Evolutionary conservation across 2,329 filamentous ascomycete genomes (phyloP).

Genomic region (Hypoxylon sp.): DNA sequence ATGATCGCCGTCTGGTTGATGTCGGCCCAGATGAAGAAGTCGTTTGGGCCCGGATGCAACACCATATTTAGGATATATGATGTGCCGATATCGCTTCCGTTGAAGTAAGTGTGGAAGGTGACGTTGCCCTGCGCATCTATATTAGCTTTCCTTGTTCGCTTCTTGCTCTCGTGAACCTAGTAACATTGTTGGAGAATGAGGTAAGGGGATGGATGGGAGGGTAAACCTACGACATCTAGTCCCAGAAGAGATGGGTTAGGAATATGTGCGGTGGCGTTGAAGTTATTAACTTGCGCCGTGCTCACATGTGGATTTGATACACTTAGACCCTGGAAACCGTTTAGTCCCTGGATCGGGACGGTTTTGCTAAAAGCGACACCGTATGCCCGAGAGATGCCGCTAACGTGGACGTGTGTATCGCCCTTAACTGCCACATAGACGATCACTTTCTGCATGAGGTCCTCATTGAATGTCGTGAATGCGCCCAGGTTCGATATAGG

Average conservation of each 20-base stretch:
- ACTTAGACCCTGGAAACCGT: constrained; percentile 69
- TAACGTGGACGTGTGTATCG: constrained; percentile 66
- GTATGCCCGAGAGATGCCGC: constrained; percentile 65
- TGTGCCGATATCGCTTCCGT: constrained; percentile 67
- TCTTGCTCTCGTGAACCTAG: background rate
- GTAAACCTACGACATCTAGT: constrained; percentile 71
- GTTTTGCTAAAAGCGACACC: constrained; percentile 71
- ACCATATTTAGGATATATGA: constrained; percentile 71
- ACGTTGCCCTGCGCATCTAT: constrained; percentile 68
- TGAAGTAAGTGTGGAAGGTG: constrained; percentile 72
- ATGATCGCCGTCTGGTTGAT: constrained; percentile 68
- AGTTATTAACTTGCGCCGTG: constrained; percentile 67
- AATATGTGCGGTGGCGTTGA: constrained; percentile 71
- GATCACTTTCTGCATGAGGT: constrained; percentile 66
- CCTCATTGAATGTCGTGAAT: constrained; percentile 69
- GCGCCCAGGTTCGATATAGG: constrained; percentile 64
- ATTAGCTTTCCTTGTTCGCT: constrained; percentile 5
- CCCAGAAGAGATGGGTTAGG: constrained; percentile 75
- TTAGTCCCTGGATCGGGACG: constrained; percentile 65
- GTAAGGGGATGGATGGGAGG: background rate
- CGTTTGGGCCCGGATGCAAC: constrained; percentile 72
- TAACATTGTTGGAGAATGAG: background rate
- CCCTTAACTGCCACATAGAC: constrained; percentile 68
- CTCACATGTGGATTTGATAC: constrained; percentile 67
- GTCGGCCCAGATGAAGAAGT: constrained; percentile 67